Percentiles rank a stretch among this genome's conserved stretches.
phyloP scores from a whole-genome alignment of 2,329 filamentous ascomycete species.

The Metarhizium sp. region DNA sequence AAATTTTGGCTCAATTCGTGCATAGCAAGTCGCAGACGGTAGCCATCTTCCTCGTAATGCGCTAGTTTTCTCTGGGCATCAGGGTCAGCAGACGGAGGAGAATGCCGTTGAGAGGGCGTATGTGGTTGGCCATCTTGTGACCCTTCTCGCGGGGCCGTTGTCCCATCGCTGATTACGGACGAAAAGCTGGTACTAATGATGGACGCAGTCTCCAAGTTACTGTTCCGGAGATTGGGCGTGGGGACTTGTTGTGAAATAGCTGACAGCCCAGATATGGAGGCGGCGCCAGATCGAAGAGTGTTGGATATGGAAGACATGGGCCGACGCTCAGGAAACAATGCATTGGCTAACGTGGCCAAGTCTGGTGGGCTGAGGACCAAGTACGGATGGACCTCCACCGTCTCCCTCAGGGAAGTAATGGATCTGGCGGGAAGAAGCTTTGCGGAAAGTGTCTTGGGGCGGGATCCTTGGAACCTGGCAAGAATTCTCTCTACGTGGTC shows the following conservation, averaged over 20 bases:
- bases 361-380: constrained; percentile 73
- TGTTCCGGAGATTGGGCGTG: constrained; percentile 26
- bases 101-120: constrained; percentile 43
- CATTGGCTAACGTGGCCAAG: constrained; percentile 69
- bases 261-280: constrained; percentile 58
- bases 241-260: constrained; percentile 58
- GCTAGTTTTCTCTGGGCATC: constrained; percentile 33
- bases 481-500: constrained; percentile 64
- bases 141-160: constrained; percentile 55
- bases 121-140: constrained; percentile 46
- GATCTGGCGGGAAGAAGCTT: constrained; percentile 62
- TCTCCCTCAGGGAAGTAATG: constrained; percentile 64
- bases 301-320: constrained; percentile 53
- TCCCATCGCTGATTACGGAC: constrained; percentile 57
- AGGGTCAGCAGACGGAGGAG: constrained; percentile 39
- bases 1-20: constrained; percentile 62
- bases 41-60: constrained; percentile 55
- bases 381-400: constrained; percentile 70
- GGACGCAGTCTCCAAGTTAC: constrained; percentile 55
- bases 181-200: constrained; percentile 64
- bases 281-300: constrained; percentile 57
- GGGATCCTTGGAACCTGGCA: constrained; percentile 48
- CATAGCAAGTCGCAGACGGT: constrained; percentile 55
- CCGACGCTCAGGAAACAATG: constrained; percentile 68
- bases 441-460: constrained; percentile 37